A percentile compares a stretch with the other conserved stretches of the same genome.
Evolutionary conservation across 2,329 filamentous ascomycete genomes (phyloP).

Genomic region (Pestalotiopsis sp.): DNA sequence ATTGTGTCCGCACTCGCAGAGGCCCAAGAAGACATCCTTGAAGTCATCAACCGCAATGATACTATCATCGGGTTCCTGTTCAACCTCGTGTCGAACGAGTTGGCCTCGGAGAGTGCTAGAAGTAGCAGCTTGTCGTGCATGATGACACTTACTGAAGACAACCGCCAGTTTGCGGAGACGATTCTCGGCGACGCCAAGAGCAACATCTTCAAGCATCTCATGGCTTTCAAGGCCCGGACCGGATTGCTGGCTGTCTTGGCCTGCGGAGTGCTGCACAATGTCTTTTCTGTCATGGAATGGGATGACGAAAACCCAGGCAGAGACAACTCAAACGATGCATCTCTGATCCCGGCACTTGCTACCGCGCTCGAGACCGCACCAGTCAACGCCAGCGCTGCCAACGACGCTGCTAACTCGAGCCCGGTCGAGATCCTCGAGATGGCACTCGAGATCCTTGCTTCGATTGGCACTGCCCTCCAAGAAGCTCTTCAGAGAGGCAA

Average conservation of each 20-base stretch:
- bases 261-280: conserved; percentile 63
- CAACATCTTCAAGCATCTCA: conserved; percentile 49
- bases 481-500: conserved; percentile 48
- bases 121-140: conserved; percentile 55
- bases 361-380: conserved; percentile 36
- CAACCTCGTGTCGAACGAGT: conserved; percentile 44
- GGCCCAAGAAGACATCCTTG: conserved; percentile 60
- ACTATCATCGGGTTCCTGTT: conserved; percentile 56
- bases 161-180: conserved; percentile 49
- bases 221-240: conserved; percentile 46
- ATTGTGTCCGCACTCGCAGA: conserved; percentile 56
- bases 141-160: conserved; percentile 61
- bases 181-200: conserved; percentile 50
- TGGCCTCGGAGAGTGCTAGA: conserved; percentile 41
- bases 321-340: conserved; percentile 50
- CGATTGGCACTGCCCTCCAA: conserved; percentile 62
- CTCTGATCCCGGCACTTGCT: conserved; percentile 46
- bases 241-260: conserved; percentile 54
- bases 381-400: conserved; percentile 24
- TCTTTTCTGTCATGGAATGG: conserved; percentile 56
- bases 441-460: conserved; percentile 62
- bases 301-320: conserved; percentile 49
- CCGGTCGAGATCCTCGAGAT: conserved; percentile 50
- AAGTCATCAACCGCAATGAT: conserved; percentile 50
- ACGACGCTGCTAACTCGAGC: conserved; percentile 39